phyloP scores from a whole-genome alignment of 2,329 filamentous ascomycete species.

The Colletotrichum simmondsii region DNA sequence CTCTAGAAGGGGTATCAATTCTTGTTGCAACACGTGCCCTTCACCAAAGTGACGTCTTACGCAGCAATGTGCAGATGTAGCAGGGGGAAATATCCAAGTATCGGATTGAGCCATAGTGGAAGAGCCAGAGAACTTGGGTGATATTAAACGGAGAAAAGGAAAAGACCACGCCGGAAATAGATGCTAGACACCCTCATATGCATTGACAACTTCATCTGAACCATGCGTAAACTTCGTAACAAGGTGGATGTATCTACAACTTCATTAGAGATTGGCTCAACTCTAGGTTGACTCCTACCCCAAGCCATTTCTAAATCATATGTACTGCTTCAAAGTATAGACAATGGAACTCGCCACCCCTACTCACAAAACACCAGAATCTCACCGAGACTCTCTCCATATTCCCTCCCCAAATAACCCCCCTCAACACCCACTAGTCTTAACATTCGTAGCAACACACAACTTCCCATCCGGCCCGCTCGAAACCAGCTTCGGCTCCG shows the following conservation, averaged over 20 bases:
- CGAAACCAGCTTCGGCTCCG: conserved; percentile 24
- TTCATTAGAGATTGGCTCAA: not conserved
- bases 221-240: not conserved
- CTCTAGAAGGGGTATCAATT: too few relatives aligned
- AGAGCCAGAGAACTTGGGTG: too few relatives aligned
- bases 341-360: not conserved
- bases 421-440: conserved; percentile 22
- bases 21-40: too few relatives aligned
- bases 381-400: not conserved
- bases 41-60: too few relatives aligned
- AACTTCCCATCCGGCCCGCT: conserved; percentile 32
- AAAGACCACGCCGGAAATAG: too few relatives aligned
- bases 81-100: too few relatives aligned
- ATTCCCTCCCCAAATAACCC: not conserved
- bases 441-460: conserved; percentile 22
- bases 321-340: not conserved
- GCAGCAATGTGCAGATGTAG: too few relatives aligned
- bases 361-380: too few relatives aligned
- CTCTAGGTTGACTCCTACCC: not conserved
- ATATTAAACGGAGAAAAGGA: too few relatives aligned
- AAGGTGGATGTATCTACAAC: not conserved
- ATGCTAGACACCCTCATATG: too few relatives aligned
- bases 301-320: not conserved
- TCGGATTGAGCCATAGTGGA: too few relatives aligned
- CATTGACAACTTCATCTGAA: too few relatives aligned